Base-by-base conservation (phyloP, 140 eudicot genomes). In the Flaveria floridana region DNA sequence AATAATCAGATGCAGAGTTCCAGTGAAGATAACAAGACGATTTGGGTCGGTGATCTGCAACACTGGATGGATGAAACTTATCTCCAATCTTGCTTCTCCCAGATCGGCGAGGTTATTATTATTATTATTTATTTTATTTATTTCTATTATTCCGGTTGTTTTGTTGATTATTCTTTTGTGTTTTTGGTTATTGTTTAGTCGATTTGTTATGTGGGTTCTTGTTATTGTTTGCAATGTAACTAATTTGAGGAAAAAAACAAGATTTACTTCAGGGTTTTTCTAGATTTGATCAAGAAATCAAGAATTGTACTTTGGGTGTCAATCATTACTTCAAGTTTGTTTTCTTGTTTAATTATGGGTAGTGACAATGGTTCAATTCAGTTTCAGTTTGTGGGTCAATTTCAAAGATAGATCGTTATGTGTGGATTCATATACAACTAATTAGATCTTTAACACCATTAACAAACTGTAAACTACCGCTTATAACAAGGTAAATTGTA, bases 21-120 rank as follows among this genome's bases (percentile, higher is more conserved):
- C 6, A 71, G 68, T 30, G 92, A 83, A 3, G 96, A 91, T 56
- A 91, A 88, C 66, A 85, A 83, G 56, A 91, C 95, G 46, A 75
- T 91, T 50, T 91, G 97, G 97, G 83, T 91, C 20, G 97, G 96
- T 25, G 97, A 91, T 84, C 85, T 91, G 9, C 92, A 82, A 25
- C 82, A 80, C 61, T 86, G 97, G 97, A 91, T 91, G 97, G 96
- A 91, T 51, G 97, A 91, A 57, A 59, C 78, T 37, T 91, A 91
- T 73, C 83, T 91, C 0, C 86, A 83, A 18, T 58, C 85, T 3
- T 88, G 90, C 63, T 91, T 91, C 34, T 74, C 83, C 10, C 84
- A 82, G 58, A 52, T 90, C 28, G 95, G 89, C 57, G 95, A 88
- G 95, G 95, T 86, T 56, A 58, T 6, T 51, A 2, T 15, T 1